phyloP scores from a whole-genome alignment of 495 filamentous ascomycete genomes.

The Mytilinidion resinicola region DNA sequence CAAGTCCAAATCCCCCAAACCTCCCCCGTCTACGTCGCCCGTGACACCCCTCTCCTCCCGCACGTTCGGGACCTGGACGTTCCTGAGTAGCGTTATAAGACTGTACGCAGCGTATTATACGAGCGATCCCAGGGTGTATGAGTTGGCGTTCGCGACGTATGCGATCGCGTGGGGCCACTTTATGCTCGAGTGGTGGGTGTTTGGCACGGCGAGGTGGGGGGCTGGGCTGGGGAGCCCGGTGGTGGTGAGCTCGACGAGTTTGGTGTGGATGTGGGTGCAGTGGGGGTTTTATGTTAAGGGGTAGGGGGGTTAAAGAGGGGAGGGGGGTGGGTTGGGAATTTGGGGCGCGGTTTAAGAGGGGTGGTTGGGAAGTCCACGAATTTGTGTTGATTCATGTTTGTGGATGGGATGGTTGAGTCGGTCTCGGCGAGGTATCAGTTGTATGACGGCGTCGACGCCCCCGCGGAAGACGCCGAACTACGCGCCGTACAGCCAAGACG shows the following conservation, averaged over 20 bases:
- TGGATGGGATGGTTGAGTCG: too few species aligned
- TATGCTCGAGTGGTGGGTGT: conserved; percentile 68
- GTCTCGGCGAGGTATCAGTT: too few species aligned
- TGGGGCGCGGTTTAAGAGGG: too few species aligned
- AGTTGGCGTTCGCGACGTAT: conserved; percentile 75
- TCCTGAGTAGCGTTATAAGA: conserved; percentile 66
- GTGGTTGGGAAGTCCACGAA: too few species aligned
- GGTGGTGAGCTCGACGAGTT: conserved; percentile 59
- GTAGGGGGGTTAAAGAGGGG: conserved; percentile 1
- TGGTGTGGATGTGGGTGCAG: conserved; percentile 78
- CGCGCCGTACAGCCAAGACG: conserved; percentile 74
- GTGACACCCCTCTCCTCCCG: conserved; percentile 70
- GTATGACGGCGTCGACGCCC: neutral
- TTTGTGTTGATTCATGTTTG: too few species aligned
- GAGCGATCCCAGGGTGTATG: conserved; percentile 59
- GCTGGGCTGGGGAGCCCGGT: conserved; percentile 65
- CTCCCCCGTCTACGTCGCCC: conserved; percentile 35
- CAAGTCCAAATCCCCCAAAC: conserved; percentile 18
- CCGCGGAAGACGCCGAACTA: conserved; percentile 49
- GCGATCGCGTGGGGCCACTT: conserved; percentile 77
- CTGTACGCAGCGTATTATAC: conserved; percentile 85
- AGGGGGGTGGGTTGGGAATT: conserved; percentile 1
- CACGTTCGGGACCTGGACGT: conserved; percentile 88
- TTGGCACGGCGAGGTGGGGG: conserved; percentile 63
- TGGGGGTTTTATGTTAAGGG: conserved; percentile 54